phyloP scores from a whole-genome alignment of 495 filamentous ascomycete species.

The Glutinoglossum americanum region DNA sequence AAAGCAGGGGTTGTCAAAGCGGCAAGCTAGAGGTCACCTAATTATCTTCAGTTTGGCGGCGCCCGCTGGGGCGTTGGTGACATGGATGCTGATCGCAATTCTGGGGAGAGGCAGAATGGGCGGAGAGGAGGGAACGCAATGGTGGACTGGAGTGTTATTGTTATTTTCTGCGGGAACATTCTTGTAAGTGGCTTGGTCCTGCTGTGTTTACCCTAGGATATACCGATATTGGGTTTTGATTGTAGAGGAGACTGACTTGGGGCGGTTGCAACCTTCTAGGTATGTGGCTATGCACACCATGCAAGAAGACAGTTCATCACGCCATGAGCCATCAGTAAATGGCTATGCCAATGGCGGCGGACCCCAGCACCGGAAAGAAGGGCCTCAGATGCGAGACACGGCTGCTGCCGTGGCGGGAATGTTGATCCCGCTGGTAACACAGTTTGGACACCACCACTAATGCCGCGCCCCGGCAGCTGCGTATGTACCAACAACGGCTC shows the following conservation, averaged over 20 bases:
- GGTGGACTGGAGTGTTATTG: conserved; percentile 82
- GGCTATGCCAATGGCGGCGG: conserved; percentile 42
- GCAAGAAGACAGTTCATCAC: conserved; percentile 49
- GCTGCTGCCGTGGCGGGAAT: conserved; percentile 69
- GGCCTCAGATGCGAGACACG: conserved; percentile 37
- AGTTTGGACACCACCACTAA: conserved; percentile 76
- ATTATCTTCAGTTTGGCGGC: conserved; percentile 82
- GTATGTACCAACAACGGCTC: background rate
- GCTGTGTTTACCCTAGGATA: too few species aligned
- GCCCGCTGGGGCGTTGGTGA: conserved; percentile 63
- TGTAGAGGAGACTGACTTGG: background rate
- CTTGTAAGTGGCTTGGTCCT: conserved; percentile 36
- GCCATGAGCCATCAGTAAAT: conserved; percentile 29
- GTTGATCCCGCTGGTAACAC: conserved; percentile 71
- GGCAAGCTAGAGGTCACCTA: conserved; percentile 64
- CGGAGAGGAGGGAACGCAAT: conserved; percentile 32
- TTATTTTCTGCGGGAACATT: conserved; percentile 91
- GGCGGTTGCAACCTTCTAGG: conserved; percentile 23
- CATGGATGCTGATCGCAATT: conserved; percentile 56
- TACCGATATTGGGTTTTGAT: background rate
- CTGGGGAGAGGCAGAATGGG: conserved; percentile 29
- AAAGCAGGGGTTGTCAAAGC: conserved; percentile 71
- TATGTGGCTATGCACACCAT: conserved; percentile 98
- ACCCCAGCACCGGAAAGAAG: conserved; percentile 14
- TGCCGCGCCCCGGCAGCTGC: background rate